Percentiles rank a stretch among this genome's conserved stretches.
These are phyloP conservation scores for Nicotiana sylvestris DNA, from an alignment of 257 asterid species.

Conservation along the genomic window DNA sequence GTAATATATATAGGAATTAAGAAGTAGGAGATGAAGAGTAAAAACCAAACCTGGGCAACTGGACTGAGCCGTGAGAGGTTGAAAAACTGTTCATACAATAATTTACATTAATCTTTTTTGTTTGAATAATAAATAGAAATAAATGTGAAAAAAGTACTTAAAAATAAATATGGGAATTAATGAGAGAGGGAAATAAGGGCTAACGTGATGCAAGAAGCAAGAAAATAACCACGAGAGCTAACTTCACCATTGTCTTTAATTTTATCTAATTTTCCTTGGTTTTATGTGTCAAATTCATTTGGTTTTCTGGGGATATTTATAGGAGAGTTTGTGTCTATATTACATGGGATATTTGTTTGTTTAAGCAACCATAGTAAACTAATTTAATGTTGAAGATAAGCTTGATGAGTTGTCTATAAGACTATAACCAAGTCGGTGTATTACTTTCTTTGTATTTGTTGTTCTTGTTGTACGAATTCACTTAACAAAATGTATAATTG, in stretches of 20 bases:
- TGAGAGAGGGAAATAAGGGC: neutral
- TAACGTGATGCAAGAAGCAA: slow-evolving; percentile 1
- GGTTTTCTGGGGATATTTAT: neutral
- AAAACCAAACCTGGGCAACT: neutral
- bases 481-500: neutral
- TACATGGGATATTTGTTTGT: neutral
- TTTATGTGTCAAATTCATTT: neutral
- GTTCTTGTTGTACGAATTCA: neutral
- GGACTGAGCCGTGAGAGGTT: slow-evolving; percentile 6
- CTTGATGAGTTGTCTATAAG: neutral
- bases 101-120: neutral
- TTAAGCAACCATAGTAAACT: neutral
- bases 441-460: neutral
- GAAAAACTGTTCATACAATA: neutral
- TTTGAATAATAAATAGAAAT: neutral
- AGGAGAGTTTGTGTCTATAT: neutral
- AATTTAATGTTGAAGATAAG: neutral
- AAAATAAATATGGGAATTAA: neutral
- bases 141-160: neutral
- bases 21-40: neutral
- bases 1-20: neutral
- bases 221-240: neutral
- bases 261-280: neutral
- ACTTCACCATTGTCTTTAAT: neutral
- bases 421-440: neutral